Base-by-base conservation (phyloP, 139 green algal species). In the Spirogloea muscicola region DNA sequence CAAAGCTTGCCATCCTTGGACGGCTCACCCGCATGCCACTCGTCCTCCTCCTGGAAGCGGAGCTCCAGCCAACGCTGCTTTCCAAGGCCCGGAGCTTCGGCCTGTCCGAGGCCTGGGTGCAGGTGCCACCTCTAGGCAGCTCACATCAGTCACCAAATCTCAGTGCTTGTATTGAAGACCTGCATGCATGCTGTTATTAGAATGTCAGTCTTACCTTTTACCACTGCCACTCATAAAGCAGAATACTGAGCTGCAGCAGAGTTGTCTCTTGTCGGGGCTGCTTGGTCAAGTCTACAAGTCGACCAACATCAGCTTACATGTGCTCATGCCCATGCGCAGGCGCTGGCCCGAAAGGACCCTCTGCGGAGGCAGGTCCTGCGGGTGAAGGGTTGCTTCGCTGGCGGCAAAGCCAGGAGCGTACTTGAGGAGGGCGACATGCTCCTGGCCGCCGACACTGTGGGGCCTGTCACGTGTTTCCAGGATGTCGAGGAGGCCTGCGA, bases 61-160 rank as follows among this genome's bases (percentile, higher is more conserved):
- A 95, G 84, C 81, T 96, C 55, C 83, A 88, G 76, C 86, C 89
- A 0, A 63, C 94, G 65, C 81, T 92, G 61, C 87, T 96, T n/a
- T 84, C 74, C 65, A 94, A 93, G 81, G 91, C 91, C 79, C 84
- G 7, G 52, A 88, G 72, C 87, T 91, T 84, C 86, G 72, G 72
- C 6, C 72, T 79, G 0, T 41, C 44, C 18, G 72, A 79, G 1
- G 16, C 13, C 0, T 79, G 72, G 72, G 41, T 74, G 25, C n/a
- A 73, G 1, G 58, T 79, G 40, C n/a, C n/a, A n/a, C n/a, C n/a
- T n/a, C n/a, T n/a, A n/a, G n/a, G n/a, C n/a, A n/a, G n/a, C n/a
- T n/a, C n/a, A n/a, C n/a, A n/a, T n/a, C n/a, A n/a, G n/a, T n/a
- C n/a, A n/a, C n/a, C n/a, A n/a, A n/a, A n/a, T n/a, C n/a, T n/a